Conservation (phyloP, 768 basidiomycete species). For the Lactarius deliciosus region DNA sequence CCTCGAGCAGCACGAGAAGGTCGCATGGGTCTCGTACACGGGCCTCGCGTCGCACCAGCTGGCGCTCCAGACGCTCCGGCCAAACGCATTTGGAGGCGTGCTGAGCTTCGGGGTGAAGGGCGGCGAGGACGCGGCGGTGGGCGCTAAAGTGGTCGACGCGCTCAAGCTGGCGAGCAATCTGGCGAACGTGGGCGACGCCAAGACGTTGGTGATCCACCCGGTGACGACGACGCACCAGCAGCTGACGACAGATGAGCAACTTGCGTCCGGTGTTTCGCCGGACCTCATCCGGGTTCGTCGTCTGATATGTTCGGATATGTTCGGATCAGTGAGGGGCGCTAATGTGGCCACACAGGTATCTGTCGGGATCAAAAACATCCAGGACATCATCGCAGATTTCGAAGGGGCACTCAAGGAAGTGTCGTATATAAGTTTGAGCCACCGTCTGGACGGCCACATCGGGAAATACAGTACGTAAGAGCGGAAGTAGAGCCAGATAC, state of each 20-base stretch:
- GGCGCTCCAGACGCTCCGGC: conserved; percentile 57
- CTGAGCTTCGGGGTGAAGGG: conserved; percentile 77
- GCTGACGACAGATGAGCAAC: conserved; percentile 58
- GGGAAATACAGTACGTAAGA: not conserved
- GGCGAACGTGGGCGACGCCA: conserved; percentile 77
- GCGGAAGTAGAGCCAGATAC: not conserved
- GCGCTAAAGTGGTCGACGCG: conserved; percentile 64
- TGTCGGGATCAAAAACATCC: conserved; percentile 44
- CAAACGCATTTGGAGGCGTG: conserved; percentile 66
- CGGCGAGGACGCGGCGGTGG: conserved; percentile 40
- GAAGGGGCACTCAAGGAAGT: conserved; percentile 39
- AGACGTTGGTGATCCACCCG: conserved; percentile 79
- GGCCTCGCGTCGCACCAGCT: conserved; percentile 62
- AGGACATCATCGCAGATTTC: conserved; percentile 47
- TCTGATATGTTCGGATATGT: not conserved
- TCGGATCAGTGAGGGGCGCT: not conserved
- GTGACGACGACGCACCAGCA: conserved; percentile 77
- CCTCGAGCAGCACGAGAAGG: conserved; percentile 60
- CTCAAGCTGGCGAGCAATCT: conserved; percentile 70
- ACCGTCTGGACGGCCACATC: not conserved
- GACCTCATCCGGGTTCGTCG: conserved; percentile 67
- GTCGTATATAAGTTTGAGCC: conserved; percentile 17
- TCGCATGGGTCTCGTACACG: conserved; percentile 78
- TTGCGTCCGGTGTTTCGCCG: conserved; percentile 66
- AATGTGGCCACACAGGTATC: conserved; percentile 36